Base-by-base conservation (phyloP, 2,329 filamentous ascomycete species). In the Akanthomyces uredinophilus region DNA sequence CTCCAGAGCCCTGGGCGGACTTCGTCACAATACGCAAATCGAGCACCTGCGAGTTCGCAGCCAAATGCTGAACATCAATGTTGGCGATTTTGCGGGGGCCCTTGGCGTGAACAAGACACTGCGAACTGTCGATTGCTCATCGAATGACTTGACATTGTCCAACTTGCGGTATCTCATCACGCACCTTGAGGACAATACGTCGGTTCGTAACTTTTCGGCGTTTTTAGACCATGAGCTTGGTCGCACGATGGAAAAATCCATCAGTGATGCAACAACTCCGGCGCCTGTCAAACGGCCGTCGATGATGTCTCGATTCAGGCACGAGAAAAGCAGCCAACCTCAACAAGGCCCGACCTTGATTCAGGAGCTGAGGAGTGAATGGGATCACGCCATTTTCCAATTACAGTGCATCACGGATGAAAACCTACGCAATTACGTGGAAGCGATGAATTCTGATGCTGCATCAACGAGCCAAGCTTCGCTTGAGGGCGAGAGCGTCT, bases 31-130 rank as follows among this genome's bases (percentile, higher is more conserved):
- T 63, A 74, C 67, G 8, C 71, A 73, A 18, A 73, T 81, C 20
- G 77, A 77, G 57, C 82, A 85, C 66, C 76, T 86, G 4, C 77
- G 82, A 1, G 75, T 86, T 52, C 79, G 82, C 64, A 85, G 82
- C 68, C 83, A 86, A 68, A 79, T 81, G 72, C 75, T 83, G 8
- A 79, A 81, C 65, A 74, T 79, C 65, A 83, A 84, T 61, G 79
- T 82, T 22, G 83, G 81, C 29, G 79, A 81, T 54, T 68, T 84
- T 47, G 82, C 81, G 46, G 77, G 76, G 46, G 79, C 80, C 2
- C 75, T 86, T 18, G 75, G 77, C 5, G 70, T 71, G 35, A 85
- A 84, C 68, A 74, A 72, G 63, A 77, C 77, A 0, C 74, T 86
- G 3, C 75, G 76, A 32, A 82, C 81, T 60, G 70, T 86, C 18